These are phyloP conservation scores for Erythrophleum fordii DNA, from an alignment of 306 rosid species.

Conservation along the genomic window DNA sequence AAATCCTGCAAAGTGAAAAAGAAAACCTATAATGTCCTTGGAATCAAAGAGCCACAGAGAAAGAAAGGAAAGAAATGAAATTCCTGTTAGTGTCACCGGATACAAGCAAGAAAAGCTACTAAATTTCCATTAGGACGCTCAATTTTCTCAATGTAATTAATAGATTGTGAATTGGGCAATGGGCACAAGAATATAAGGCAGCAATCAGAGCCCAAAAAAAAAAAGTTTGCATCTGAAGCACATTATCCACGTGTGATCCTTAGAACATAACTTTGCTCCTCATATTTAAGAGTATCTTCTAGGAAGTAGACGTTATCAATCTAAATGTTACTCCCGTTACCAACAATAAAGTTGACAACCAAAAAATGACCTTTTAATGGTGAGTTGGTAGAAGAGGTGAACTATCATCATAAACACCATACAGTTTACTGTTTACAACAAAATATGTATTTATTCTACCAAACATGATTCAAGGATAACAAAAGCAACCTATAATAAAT, in stretches of 20 bases:
- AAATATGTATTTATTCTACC: not conserved
- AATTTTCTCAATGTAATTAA: not conserved
- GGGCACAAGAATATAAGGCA: not conserved
- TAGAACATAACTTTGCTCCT: conserved; percentile 8
- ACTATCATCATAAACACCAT: not conserved
- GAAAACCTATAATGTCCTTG: conserved; percentile 19
- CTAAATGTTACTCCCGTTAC: not conserved
- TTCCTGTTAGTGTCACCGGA: not conserved
- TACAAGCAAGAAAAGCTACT: not conserved
- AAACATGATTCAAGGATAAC: not conserved
- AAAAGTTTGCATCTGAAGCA: conserved; percentile 17
- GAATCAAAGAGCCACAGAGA: not conserved
- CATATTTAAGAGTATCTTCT: not conserved
- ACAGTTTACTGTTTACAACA: not conserved
- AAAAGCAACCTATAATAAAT: conserved; percentile 7
- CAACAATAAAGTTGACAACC: not conserved
- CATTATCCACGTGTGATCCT: conserved; percentile 7
- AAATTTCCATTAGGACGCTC: conserved; percentile 3
- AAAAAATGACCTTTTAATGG: not conserved
- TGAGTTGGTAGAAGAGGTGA: not conserved
- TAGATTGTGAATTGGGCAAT: not conserved
- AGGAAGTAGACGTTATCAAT: not conserved
- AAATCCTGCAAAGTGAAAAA: conserved; percentile 59
- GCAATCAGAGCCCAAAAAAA: not conserved
- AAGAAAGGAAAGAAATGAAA: not conserved